A percentile compares a stretch with the other conserved stretches of the same genome.
These are phyloP conservation scores for Lineolata rhizophorae DNA, from an alignment of 495 filamentous ascomycete genomes.

Conservation along the genomic window DNA sequence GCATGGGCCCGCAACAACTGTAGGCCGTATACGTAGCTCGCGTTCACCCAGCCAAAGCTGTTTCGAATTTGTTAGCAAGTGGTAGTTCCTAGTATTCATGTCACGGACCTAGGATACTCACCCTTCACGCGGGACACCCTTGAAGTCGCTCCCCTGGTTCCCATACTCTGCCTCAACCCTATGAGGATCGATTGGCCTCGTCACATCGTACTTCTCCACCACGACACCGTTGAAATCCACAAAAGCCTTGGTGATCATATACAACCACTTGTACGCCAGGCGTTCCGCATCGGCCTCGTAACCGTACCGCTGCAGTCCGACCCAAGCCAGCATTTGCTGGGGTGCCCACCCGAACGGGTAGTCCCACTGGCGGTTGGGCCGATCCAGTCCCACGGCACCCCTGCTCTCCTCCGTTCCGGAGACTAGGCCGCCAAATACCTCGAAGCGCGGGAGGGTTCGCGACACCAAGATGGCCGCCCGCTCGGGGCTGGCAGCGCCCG, in stretches of 20 bases:
- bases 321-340: conserved; percentile 97
- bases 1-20: conserved; percentile 67
- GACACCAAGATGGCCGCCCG: conserved; percentile 60
- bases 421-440: conserved; percentile 69
- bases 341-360: conserved; percentile 97
- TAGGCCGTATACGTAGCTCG: conserved; percentile 78
- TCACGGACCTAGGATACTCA: conserved; percentile 20
- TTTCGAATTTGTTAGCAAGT: too few relatives aligned
- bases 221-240: conserved; percentile 95
- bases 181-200: conserved; percentile 67
- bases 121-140: conserved; percentile 88
- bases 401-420: conserved; percentile 74
- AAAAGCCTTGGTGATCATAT: conserved; percentile 93
- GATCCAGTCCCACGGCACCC: conserved; percentile 51
- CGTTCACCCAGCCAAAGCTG: conserved; percentile 98
- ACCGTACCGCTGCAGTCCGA: conserved; percentile 69
- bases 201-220: conserved; percentile 97
- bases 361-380: conserved; percentile 93
- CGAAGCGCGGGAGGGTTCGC: conserved; percentile 62
- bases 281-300: conserved; percentile 75
- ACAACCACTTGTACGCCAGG: conserved; percentile 83
- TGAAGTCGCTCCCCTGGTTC: conserved; percentile 86
- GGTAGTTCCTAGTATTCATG: too few relatives aligned
- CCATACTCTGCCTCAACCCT: conserved; percentile 91
- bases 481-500: conserved; percentile 54